Percentiles rank a stretch among this genome's conserved stretches.
These are phyloP conservation scores for Imleria badia DNA, from an alignment of 768 basidiomycete species.

Conservation along the genomic window DNA sequence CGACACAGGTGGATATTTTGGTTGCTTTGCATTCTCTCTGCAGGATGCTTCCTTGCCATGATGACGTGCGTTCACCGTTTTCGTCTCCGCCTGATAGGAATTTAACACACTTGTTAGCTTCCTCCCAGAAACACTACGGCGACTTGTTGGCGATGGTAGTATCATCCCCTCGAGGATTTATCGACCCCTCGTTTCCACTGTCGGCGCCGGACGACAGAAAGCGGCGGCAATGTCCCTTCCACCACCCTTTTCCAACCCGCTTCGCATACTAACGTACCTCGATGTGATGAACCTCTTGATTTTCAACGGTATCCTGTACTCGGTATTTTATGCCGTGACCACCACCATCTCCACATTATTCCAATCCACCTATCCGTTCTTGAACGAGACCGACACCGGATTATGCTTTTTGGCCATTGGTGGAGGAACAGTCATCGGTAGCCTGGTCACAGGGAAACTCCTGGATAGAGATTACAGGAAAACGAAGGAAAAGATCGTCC, in stretches of 20 bases:
- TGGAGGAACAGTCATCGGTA: constrained; percentile 65
- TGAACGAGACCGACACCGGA: constrained; percentile 55
- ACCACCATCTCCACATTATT: constrained; percentile 50
- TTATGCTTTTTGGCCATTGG: constrained; percentile 79
- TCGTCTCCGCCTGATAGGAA: neutral
- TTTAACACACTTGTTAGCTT: constrained; percentile 13
- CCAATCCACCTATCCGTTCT: constrained; percentile 47
- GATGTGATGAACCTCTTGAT: constrained; percentile 40
- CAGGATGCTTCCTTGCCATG: constrained; percentile 13
- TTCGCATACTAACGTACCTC: constrained; percentile 37
- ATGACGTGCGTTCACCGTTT: constrained; percentile 4
- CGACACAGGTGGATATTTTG: constrained; percentile 23
- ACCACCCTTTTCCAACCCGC: constrained; percentile 37
- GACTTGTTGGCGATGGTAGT: constrained; percentile 32
- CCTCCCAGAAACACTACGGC: constrained; percentile 22
- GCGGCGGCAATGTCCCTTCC: constrained; percentile 2
- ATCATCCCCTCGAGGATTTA: constrained; percentile 26
- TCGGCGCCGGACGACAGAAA: constrained; percentile 23
- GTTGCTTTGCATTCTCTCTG: constrained; percentile 20
- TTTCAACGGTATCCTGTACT: constrained; percentile 55
- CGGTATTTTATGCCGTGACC: constrained; percentile 50
- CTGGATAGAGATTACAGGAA: constrained; percentile 65
- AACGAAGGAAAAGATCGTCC: constrained; percentile 27
- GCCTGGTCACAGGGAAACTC: constrained; percentile 55
- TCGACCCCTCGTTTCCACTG: constrained; percentile 26